Evolutionary conservation across 2,329 filamentous ascomycete species (phyloP), one percentile per base, ranked within the genome.

Genomic region (Colletotrichum plurivorum): DNA sequence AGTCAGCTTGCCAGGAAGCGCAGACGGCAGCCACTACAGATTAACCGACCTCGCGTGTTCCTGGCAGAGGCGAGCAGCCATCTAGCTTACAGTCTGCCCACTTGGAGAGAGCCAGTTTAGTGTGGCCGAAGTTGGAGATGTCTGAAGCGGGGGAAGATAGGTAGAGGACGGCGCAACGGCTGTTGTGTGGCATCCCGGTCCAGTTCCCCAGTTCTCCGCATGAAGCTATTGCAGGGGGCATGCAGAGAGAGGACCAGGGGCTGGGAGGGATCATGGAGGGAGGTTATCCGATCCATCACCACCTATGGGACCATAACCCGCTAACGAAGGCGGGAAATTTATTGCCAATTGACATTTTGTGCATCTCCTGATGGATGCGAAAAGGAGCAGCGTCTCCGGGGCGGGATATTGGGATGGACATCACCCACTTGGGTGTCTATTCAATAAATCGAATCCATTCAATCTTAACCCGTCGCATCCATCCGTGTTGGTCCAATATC

Each of bases 201-300:
- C 18, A 49, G 31, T 66, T 46, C 62, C 41, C 51, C 55, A 60
- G n/a, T 55, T 66, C 62, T 69, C 66, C 49, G 66, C 66, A 66
- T 52, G 18, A 52, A 52, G 48, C 55, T 49, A 27, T 60, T 18
- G 31, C 55, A 66, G 43, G 62, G 66, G 48, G 48, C 25, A 56
- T 18, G 31, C 55, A 69, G 43, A 55, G 66, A 41, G 48, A 9
- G 9, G 36, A 46, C 31, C 65, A 22, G 49, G 66, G 48, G 46
- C n/a, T n/a, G 66, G 48, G 18, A 12, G 2, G 12, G 46, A 10
- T 36, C 8, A 36, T 15, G 18, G 20, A 13, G 46, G 20, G 27
- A 12, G 48, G 20, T 51, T 48, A 68, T 49, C 41, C 45, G 60
- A 54, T 54, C 39, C 41, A 43, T n/a, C 41, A 43, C 8, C 31